Evolutionary conservation across 1,139 yeast species (phyloP).

Genomic region (Saccharomyces hybrid): DNA sequence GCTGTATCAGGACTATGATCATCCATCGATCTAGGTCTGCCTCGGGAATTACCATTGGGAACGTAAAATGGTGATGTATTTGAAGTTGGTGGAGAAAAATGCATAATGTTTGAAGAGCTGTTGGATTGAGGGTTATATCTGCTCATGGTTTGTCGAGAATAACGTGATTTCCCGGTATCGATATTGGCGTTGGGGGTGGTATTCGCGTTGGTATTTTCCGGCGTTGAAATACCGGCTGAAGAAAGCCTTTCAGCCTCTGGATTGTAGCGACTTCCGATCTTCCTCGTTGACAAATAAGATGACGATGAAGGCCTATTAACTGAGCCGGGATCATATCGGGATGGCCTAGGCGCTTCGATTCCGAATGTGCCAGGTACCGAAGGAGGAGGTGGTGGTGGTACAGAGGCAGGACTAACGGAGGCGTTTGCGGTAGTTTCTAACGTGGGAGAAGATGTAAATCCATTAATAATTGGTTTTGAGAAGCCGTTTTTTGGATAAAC

Average conservation of each 20-base stretch:
- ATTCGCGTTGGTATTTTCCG: not conserved
- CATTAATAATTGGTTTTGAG: not conserved
- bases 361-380: slow-evolving; percentile 3
- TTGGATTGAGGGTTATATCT: slow-evolving; percentile 17
- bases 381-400: slow-evolving; percentile 2
- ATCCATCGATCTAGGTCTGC: slow-evolving; percentile 18
- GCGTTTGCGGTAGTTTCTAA: not conserved
- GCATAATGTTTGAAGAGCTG: not conserved
- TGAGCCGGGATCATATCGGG: slow-evolving; percentile 21
- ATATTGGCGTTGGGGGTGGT: not conserved
- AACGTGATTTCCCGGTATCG: slow-evolving; percentile 12
- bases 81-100: slow-evolving; percentile 1
- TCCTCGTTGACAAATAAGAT: slow-evolving; percentile 1
- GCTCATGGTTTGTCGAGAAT: slow-evolving; percentile 15
- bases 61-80: slow-evolving; percentile 4
- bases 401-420: slow-evolving; percentile 2
- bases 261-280: slow-evolving; percentile 16
- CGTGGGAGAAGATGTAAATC: not conserved
- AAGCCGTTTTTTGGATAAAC: not conserved
- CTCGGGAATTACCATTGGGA: slow-evolving; percentile 5
- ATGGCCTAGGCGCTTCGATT: slow-evolving; percentile 12
- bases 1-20: slow-evolving; percentile 3
- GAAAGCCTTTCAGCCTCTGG: slow-evolving; percentile 9
- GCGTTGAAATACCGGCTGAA: not conserved
- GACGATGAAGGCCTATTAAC: slow-evolving; percentile 3